A percentile compares a stretch with the other conserved stretches of the same genome.
These are phyloP conservation scores for Takashimella koratensis DNA, from an alignment of 1,284 basidiomycete genomes.

Conservation along the genomic window DNA sequence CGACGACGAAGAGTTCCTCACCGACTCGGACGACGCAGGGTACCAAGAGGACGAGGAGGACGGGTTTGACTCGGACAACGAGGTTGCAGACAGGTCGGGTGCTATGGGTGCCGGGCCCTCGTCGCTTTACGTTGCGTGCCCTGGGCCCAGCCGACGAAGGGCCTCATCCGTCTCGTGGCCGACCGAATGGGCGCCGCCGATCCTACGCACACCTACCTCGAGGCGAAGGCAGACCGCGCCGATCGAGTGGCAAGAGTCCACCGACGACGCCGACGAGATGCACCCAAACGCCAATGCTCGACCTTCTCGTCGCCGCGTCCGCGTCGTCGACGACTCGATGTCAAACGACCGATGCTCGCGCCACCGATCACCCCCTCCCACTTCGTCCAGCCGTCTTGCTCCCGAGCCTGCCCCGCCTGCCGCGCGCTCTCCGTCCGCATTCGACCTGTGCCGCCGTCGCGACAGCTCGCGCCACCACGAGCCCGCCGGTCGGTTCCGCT, in stretches of 20 bases:
- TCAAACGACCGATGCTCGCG: constrained; percentile 14
- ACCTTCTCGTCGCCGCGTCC: constrained; percentile 7
- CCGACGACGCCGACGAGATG: constrained; percentile 8
- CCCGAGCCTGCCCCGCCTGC: constrained; percentile 22
- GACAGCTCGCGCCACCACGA: not conserved
- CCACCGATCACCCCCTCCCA: constrained; percentile 31
- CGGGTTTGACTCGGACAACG: constrained; percentile 17
- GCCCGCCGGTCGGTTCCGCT: not conserved
- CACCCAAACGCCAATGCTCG: not conserved
- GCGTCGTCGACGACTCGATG: constrained; percentile 9
- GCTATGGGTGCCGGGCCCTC: no score
- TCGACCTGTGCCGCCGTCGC: constrained; percentile 27
- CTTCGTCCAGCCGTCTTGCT: not conserved
- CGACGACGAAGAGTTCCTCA: constrained; percentile 9
- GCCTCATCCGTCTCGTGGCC: not conserved
- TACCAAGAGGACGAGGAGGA: constrained; percentile 23
- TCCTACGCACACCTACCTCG: not conserved
- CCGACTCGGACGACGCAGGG: constrained; percentile 11
- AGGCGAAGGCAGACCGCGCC: not conserved
- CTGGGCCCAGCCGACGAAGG: not conserved
- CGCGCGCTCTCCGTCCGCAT: constrained; percentile 27
- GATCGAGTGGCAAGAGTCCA: not conserved
- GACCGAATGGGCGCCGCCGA: not conserved
- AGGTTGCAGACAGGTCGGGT: no score
- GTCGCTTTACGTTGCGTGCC: not conserved